Evolutionary conservation across 768 basidiomycete species (phyloP).

Genomic region (Austroboletus festivus): DNA sequence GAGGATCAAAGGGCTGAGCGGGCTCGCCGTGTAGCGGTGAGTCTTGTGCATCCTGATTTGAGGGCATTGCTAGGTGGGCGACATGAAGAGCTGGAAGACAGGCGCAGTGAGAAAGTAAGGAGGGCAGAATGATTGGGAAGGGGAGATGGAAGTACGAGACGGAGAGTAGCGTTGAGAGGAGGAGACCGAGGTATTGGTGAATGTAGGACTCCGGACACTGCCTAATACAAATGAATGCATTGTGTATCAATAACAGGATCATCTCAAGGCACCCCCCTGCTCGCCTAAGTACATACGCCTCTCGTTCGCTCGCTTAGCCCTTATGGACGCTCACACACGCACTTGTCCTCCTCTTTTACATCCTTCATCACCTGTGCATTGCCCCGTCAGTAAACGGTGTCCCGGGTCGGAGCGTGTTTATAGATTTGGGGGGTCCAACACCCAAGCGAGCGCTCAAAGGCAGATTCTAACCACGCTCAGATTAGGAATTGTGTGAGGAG

Average conservation of each 20-base stretch:
- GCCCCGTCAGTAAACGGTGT: conserved; percentile 25
- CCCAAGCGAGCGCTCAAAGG: conserved; percentile 23
- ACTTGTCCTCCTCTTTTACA: conserved; percentile 50
- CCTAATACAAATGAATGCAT: conserved; percentile 19
- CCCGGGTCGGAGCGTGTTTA: conserved; percentile 23
- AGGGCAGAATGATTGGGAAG: conserved; percentile 18
- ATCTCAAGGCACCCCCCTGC: conserved; percentile 7
- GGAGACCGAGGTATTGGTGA: conserved; percentile 10
- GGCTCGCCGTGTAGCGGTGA: conserved; percentile 35
- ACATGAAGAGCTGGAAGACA: conserved; percentile 24
- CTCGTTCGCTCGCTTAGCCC: conserved; percentile 19
- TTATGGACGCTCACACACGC: conserved; percentile 34
- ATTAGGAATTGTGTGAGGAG: conserved; percentile 23
- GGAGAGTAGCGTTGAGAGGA: conserved; percentile 18
- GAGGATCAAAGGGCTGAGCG: conserved; percentile 36
- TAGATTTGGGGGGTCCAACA: conserved; percentile 21
- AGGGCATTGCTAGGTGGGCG: conserved; percentile 24
- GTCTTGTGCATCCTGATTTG: conserved; percentile 24
- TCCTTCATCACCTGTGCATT: conserved; percentile 44
- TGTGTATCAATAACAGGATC: conserved; percentile 6
- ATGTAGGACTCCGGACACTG: conserved; percentile 29
- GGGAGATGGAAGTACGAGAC: conserved; percentile 18
- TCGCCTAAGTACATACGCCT: neutral
- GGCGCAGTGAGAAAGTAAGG: conserved; percentile 9
- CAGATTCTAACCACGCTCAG: conserved; percentile 1